A percentile compares a stretch with the other conserved stretches of the same genome.
phyloP scores from a whole-genome alignment of 2,329 filamentous ascomycete genomes.

The Aspergillus aculeatus region DNA sequence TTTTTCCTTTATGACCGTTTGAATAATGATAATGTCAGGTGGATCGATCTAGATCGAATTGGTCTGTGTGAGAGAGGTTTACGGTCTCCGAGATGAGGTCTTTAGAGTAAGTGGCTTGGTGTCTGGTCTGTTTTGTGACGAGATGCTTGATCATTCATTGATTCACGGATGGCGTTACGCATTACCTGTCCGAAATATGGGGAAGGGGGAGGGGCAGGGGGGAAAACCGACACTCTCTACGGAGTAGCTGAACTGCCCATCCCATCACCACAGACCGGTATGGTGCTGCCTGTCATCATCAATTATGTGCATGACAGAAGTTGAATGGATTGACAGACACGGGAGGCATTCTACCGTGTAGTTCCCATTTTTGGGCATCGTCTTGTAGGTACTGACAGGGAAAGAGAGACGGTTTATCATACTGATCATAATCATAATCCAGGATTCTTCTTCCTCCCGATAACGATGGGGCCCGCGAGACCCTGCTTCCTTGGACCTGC shows the following conservation, averaged over 20 bases:
- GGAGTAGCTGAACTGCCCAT: too few relatives aligned
- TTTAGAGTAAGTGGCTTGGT: neutral
- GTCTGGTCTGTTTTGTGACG: neutral
- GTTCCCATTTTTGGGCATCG: neutral
- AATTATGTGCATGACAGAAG: neutral
- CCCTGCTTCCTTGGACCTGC: constrained; percentile 20
- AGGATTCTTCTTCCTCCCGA: neutral
- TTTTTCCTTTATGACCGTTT: too few relatives aligned
- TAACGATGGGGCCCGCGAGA: constrained; percentile 3
- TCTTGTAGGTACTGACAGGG: neutral
- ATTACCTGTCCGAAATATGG: neutral
- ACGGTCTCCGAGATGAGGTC: neutral
- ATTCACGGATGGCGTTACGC: neutral
- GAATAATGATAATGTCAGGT: too few relatives aligned
- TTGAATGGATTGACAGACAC: neutral
- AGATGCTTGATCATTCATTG: too few relatives aligned
- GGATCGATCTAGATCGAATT: neutral
- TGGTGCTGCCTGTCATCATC: constrained; percentile 3
- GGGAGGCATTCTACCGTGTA: neutral
- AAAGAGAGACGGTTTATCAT: too few relatives aligned
- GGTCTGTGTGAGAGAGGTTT: neutral
- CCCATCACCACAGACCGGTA: neutral
- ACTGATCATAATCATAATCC: neutral
- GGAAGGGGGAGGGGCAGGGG: neutral
- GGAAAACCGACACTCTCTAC: too few relatives aligned